phyloP scores from a whole-genome alignment of 805 yeast genomes.

The Candida vaughaniae region DNA sequence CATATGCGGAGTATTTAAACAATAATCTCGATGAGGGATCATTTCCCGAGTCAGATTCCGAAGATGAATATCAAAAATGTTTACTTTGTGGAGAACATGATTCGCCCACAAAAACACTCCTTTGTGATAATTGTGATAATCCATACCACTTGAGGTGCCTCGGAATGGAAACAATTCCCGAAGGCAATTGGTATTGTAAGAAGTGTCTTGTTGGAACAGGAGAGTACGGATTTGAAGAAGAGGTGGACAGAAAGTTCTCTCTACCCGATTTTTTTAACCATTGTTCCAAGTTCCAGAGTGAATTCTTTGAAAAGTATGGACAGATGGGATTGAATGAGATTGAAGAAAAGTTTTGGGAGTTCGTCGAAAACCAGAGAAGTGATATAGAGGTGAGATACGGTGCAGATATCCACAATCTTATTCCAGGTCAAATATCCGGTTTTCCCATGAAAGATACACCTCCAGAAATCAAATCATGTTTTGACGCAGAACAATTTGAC shows the following conservation, averaged over 20 bases:
- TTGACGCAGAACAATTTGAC: constrained; percentile 15
- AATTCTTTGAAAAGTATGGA: constrained; percentile 35
- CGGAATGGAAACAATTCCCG: constrained; percentile 48
- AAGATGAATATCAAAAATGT: constrained; percentile 40
- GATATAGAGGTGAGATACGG: constrained; percentile 73
- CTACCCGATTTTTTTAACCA: constrained; percentile 58
- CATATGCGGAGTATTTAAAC: constrained; percentile 33
- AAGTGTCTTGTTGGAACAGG: constrained; percentile 84
- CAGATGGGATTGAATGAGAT: constrained; percentile 43
- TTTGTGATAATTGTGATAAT: constrained; percentile 75
- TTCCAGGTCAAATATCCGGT: constrained; percentile 68
- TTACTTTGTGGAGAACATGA: constrained; percentile 47
- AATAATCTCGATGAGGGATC: constrained; percentile 20
- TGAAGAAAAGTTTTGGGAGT: constrained; percentile 69
- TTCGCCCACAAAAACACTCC: constrained; percentile 46
- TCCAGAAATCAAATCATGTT: constrained; percentile 4
- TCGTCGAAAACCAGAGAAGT: constrained; percentile 37
- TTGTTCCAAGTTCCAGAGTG: constrained; percentile 48
- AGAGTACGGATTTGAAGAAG: constrained; percentile 82
- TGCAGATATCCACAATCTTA: constrained; percentile 73
- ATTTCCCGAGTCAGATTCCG: constrained; percentile 32
- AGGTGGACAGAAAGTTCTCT: constrained; percentile 50
- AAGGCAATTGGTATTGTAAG: constrained; percentile 76
- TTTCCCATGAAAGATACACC: constrained; percentile 54
- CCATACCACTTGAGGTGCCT: constrained; percentile 69